Conservation (phyloP, 768 basidiomycete species). For the Mycena alexandri region DNA sequence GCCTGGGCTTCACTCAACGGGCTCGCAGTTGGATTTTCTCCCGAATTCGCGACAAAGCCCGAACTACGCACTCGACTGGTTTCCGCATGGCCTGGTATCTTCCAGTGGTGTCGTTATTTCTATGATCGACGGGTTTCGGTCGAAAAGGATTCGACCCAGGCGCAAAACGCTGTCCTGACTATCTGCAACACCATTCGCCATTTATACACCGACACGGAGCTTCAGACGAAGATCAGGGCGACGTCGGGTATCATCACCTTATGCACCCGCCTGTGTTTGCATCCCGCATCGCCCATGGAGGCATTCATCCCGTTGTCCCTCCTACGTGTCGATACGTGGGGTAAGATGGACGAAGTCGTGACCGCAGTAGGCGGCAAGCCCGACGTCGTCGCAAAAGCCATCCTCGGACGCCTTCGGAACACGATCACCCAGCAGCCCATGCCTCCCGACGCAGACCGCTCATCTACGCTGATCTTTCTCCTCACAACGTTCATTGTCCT, state of each 20-base stretch:
- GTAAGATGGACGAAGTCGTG: constrained; percentile 18
- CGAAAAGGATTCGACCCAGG: background rate
- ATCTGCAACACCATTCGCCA: background rate
- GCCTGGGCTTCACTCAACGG: constrained; percentile 13
- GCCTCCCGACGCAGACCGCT: background rate
- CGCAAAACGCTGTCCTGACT: background rate
- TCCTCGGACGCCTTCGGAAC: constrained; percentile 14
- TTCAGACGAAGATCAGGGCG: background rate
- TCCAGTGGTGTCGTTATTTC: constrained; percentile 26
- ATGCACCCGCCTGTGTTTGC: constrained; percentile 14
- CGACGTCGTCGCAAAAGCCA: constrained; percentile 4
- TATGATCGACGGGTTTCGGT: constrained; percentile 11
- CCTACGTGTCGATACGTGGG: constrained; percentile 3
- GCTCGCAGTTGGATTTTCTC: background rate
- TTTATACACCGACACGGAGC: background rate
- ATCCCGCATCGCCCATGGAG: background rate
- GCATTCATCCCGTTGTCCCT: constrained; percentile 12
- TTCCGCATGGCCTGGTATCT: constrained; percentile 19
- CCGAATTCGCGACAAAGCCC: constrained; percentile 4
- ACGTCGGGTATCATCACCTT: constrained; percentile 13
- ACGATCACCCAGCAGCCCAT: background rate
- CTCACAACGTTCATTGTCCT: constrained; percentile 2
- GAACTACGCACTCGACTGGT: constrained; percentile 13
- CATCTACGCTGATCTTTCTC: background rate
- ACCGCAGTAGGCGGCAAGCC: background rate